Percentiles rank a stretch among this genome's conserved stretches.
Evolutionary conservation across 176 grass and related monocot species (phyloP).

Genomic region (Carex parvula): DNA sequence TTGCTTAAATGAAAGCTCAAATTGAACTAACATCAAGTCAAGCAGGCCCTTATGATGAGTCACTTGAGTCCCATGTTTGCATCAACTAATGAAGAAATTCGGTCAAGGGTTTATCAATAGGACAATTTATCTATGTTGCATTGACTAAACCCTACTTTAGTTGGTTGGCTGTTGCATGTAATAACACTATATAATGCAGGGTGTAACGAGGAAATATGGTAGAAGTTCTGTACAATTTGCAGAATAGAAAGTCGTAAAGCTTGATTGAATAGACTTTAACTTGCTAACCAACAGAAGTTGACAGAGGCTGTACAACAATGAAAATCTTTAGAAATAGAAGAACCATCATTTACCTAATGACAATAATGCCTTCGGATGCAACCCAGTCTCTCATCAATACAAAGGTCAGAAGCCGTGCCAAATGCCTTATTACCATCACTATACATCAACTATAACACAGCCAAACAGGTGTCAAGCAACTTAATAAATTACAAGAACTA

Average conservation of each 20-base stretch:
- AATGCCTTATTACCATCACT: conserved; percentile 96
- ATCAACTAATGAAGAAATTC: background rate
- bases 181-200: background rate
- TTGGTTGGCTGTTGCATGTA: background rate
- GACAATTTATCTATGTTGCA: background rate
- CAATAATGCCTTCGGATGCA: conserved; percentile 90
- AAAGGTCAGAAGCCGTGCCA: conserved; percentile 86
- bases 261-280: conserved; percentile 11
- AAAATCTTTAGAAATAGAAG: conserved; percentile 25
- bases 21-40: background rate
- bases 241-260: background rate
- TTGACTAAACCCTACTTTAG: background rate
- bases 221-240: background rate
- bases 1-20: background rate
- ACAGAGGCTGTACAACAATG: conserved; percentile 19
- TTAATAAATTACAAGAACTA: conserved; percentile 28
- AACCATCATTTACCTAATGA: conserved; percentile 65
- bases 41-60: background rate
- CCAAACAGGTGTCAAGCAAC: conserved; percentile 28
- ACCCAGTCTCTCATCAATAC: conserved; percentile 84
- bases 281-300: conserved; percentile 4
- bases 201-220: background rate
- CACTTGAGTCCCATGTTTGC: background rate
- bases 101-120: background rate
- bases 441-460: conserved; percentile 86